Conservation (phyloP, 1,284 basidiomycete genomes). For the Trichosporon faecale region DNA sequence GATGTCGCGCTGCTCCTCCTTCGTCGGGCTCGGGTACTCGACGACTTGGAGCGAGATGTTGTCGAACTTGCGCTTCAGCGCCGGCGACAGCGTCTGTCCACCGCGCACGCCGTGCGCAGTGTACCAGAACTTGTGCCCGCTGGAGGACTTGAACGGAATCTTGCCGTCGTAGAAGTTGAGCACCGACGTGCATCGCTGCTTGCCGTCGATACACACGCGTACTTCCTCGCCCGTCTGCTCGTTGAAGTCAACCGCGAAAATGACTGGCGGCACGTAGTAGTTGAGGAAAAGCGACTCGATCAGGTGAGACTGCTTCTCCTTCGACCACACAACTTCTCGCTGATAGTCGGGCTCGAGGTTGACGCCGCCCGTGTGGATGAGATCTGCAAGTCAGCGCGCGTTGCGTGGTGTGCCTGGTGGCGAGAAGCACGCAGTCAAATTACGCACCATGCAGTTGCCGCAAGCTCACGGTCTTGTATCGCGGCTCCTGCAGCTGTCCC, state of each 20-base stretch:
- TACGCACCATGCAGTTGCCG: conserved; percentile 37
- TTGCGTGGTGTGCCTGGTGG: neutral
- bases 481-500: conserved; percentile 31
- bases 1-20: conserved; percentile 45
- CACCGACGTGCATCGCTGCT: conserved; percentile 48
- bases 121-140: conserved; percentile 39
- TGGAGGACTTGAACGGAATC: conserved; percentile 36
- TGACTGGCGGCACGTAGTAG: conserved; percentile 47
- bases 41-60: conserved; percentile 35
- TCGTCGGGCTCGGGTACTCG: conserved; percentile 37
- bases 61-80: conserved; percentile 39
- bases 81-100: conserved; percentile 30
- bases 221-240: conserved; percentile 23
- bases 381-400: conserved; percentile 26
- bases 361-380: conserved; percentile 38
- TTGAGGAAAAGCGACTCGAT: conserved; percentile 46
- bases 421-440: neutral
- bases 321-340: conserved; percentile 48
- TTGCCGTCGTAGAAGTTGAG: conserved; percentile 42
- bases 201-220: conserved; percentile 48
- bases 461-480: conserved; percentile 28
- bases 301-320: conserved; percentile 31
- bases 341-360: conserved; percentile 45
- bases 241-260: conserved; percentile 36
- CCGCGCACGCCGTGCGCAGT: conserved; percentile 4